Conservation (phyloP, 129 eudicot species). For the Gnaphalium uliginosum region DNA sequence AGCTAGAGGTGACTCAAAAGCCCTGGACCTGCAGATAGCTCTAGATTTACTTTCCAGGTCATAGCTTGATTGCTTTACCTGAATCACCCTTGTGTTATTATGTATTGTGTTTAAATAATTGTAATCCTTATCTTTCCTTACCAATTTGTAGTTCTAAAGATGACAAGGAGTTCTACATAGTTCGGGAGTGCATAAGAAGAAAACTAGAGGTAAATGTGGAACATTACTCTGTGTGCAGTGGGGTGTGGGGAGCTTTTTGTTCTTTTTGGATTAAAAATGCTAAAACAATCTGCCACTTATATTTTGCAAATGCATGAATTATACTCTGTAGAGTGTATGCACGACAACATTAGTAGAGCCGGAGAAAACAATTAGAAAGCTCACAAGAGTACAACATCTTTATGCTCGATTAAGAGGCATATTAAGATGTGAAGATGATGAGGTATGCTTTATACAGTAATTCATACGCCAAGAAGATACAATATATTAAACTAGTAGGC, state of each 20-base stretch:
- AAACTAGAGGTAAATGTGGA: conserved; percentile 68
- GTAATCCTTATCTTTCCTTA: conserved; percentile 1
- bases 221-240: background rate
- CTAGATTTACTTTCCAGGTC: conserved; percentile 91
- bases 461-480: background rate
- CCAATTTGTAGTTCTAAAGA: conserved; percentile 69
- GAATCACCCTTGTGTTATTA: conserved; percentile 5
- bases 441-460: conserved; percentile 45
- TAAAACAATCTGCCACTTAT: background rate
- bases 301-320: conserved; percentile 2
- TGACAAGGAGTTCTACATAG: conserved; percentile 79
- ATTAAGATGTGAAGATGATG: conserved; percentile 86
- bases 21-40: conserved; percentile 75
- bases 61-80: conserved; percentile 16
- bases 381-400: conserved; percentile 91
- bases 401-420: conserved; percentile 75
- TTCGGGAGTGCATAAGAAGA: conserved; percentile 75
- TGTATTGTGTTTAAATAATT: background rate
- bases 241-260: background rate
- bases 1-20: conserved; percentile 76
- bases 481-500: conserved; percentile 8
- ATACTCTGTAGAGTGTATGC: conserved; percentile 60
- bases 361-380: conserved; percentile 73
- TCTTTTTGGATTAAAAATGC: conserved; percentile 14
- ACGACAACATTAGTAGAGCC: conserved; percentile 62